Evolutionary conservation across 1,284 basidiomycete species (phyloP).

Genomic region (Schizophyllum amplum): DNA sequence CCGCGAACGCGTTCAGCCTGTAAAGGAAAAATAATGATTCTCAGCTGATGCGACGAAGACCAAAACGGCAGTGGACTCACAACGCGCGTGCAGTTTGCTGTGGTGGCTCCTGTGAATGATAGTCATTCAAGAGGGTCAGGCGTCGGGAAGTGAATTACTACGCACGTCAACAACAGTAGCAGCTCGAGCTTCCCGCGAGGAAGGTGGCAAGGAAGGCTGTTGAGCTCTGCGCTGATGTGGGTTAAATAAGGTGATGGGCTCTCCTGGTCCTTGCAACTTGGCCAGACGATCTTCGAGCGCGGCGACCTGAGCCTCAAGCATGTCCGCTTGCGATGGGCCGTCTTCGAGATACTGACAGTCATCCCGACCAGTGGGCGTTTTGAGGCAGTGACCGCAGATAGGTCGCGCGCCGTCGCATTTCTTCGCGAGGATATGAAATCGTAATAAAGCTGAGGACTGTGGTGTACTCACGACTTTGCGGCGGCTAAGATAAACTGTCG

Average conservation of each 20-base stretch:
- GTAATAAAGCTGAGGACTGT: neutral
- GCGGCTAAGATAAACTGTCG: neutral
- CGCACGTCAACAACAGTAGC: neutral
- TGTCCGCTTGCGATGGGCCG: neutral
- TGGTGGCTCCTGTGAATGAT: neutral
- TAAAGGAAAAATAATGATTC: neutral
- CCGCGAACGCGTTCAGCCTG: slow-evolving; percentile 6
- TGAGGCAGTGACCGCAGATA: neutral
- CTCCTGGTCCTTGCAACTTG: neutral
- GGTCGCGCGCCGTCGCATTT: neutral
- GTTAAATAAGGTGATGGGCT: neutral
- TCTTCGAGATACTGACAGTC: neutral
- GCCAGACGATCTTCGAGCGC: neutral
- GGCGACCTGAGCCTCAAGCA: neutral
- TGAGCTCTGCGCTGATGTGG: neutral
- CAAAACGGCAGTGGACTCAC: too few relatives aligned
- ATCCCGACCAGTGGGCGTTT: neutral
- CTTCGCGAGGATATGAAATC: neutral
- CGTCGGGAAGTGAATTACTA: neutral
- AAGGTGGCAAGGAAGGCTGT: neutral
- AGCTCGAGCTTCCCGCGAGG: neutral
- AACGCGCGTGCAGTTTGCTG: neutral
- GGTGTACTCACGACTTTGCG: neutral
- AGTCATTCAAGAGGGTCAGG: neutral
- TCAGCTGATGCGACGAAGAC: too few relatives aligned